Conservation (phyloP, 2,329 filamentous ascomycete species). For the Fusarium sp. region DNA sequence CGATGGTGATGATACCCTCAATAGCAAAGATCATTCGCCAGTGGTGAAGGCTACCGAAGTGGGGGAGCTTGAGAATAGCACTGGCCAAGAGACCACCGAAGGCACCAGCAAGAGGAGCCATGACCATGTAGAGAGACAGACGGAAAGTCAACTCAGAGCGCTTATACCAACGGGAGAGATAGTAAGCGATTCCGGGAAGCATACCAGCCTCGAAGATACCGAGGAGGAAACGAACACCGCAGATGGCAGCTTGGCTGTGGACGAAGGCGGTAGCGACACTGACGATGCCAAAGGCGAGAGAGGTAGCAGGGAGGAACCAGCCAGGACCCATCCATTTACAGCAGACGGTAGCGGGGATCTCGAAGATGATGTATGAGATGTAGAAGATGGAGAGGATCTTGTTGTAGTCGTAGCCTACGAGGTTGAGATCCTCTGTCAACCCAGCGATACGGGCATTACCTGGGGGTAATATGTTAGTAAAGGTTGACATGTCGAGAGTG, state of each 20-base stretch:
- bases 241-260: conserved; percentile 55
- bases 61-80: conserved; percentile 67
- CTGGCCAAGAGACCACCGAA: conserved; percentile 72
- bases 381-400: conserved; percentile 69
- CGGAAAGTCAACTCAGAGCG: conserved; percentile 70
- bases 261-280: conserved; percentile 71
- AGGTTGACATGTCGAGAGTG: not conserved
- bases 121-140: conserved; percentile 71
- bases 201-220: conserved; percentile 72
- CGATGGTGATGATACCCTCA: conserved; percentile 69
- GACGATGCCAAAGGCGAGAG: conserved; percentile 65
- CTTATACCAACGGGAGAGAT: conserved; percentile 71
- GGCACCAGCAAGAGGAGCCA: conserved; percentile 71
- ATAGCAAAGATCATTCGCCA: conserved; percentile 79
- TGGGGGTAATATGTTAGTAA: not conserved
- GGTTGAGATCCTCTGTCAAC: conserved; percentile 62
- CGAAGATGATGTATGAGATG: conserved; percentile 71
- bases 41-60: conserved; percentile 62
- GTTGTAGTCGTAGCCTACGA: conserved; percentile 71
- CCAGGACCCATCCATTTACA: conserved; percentile 73
- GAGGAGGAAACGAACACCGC: conserved; percentile 68
- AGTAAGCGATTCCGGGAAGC: conserved; percentile 73
- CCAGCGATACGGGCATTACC: conserved; percentile 65
- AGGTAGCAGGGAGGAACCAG: conserved; percentile 68
- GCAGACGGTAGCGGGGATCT: conserved; percentile 69